phyloP scores from a whole-genome alignment of 441 rosid genomes.

The Sinapis alba region DNA sequence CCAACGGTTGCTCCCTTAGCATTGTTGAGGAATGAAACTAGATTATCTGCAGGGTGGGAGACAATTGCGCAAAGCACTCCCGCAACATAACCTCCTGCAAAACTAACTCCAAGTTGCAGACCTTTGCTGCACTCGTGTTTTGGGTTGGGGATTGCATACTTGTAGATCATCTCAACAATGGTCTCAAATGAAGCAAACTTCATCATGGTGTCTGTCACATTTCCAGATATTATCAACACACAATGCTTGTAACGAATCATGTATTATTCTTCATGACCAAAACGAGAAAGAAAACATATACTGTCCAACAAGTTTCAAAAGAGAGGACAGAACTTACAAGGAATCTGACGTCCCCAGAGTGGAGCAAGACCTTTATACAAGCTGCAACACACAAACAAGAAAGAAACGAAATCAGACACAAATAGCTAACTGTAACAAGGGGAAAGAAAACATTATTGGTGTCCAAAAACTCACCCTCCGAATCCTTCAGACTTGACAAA shows the following conservation, averaged over 20 bases:
- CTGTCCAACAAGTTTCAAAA: neutral
- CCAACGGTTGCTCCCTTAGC: constrained; percentile 99
- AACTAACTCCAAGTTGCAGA: constrained; percentile 91
- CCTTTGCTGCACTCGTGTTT: constrained; percentile 89
- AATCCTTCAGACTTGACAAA: constrained; percentile 91
- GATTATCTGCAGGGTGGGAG: constrained; percentile 99
- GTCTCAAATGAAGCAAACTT: constrained; percentile 99
- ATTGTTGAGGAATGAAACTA: constrained; percentile 98
- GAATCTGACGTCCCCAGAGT: constrained; percentile 99
- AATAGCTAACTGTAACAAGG: neutral
- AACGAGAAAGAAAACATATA: neutral
- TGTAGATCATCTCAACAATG: constrained; percentile 94
- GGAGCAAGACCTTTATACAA: constrained; percentile 97
- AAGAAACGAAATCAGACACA: constrained; percentile 16
- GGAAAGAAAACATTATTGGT: neutral
- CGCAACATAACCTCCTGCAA: constrained; percentile 95
- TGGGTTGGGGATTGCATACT: constrained; percentile 82
- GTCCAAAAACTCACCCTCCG: constrained; percentile 64
- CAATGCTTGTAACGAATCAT: neutral
- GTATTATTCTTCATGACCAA: neutral
- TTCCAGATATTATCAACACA: constrained; percentile 6
- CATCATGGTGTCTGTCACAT: constrained; percentile 92
- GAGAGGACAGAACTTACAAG: constrained; percentile 64
- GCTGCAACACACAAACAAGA: constrained; percentile 46
- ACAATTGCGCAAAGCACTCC: constrained; percentile 97